Evolutionary conservation across 805 yeast genomes (phyloP).

Genomic region (Metschnikowia arizonensis): DNA sequence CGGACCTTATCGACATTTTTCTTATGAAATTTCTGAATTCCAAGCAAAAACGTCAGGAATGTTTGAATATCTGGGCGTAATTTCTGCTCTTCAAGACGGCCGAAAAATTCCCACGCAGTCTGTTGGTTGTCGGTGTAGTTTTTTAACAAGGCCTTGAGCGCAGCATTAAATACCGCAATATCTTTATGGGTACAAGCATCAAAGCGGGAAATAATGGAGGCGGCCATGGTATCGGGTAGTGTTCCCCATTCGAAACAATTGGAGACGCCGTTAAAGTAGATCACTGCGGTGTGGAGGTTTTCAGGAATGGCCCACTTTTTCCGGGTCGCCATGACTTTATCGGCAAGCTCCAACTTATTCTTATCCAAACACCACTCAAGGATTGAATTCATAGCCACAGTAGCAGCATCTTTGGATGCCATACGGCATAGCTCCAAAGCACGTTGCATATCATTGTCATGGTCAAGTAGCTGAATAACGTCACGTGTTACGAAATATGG

Average conservation of each 20-base stretch:
- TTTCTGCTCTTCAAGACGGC: slow-evolving; percentile 19
- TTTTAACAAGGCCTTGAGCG: slow-evolving; percentile 32
- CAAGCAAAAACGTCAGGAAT: slow-evolving; percentile 37
- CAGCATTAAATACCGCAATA: slow-evolving; percentile 36
- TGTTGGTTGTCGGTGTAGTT: slow-evolving; percentile 30
- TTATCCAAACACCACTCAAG: slow-evolving; percentile 45
- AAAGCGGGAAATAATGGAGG: slow-evolving; percentile 23
- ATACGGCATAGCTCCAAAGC: slow-evolving; percentile 50
- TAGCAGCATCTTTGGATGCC: slow-evolving; percentile 44
- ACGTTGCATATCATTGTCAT: slow-evolving; percentile 45
- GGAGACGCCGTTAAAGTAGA: slow-evolving; percentile 35
- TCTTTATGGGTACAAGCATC: slow-evolving; percentile 7
- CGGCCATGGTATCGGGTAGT: slow-evolving; percentile 19
- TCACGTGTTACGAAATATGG: slow-evolving; percentile 53
- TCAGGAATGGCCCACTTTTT: slow-evolving; percentile 59
- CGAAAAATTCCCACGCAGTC: slow-evolving; percentile 37
- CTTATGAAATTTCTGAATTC: slow-evolving; percentile 23
- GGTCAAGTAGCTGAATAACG: slow-evolving; percentile 46
- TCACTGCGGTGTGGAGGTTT: slow-evolving; percentile 42
- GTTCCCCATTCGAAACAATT: slow-evolving; percentile 33
- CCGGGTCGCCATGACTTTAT: slow-evolving; percentile 49
- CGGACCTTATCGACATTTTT: slow-evolving; percentile 16
- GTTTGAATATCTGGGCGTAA: slow-evolving; percentile 33
- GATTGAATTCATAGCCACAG: slow-evolving; percentile 62
- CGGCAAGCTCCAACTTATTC: slow-evolving; percentile 44